phyloP scores from a whole-genome alignment of 2,329 filamentous ascomycete genomes.

The Rhynchosporium agropyri region DNA sequence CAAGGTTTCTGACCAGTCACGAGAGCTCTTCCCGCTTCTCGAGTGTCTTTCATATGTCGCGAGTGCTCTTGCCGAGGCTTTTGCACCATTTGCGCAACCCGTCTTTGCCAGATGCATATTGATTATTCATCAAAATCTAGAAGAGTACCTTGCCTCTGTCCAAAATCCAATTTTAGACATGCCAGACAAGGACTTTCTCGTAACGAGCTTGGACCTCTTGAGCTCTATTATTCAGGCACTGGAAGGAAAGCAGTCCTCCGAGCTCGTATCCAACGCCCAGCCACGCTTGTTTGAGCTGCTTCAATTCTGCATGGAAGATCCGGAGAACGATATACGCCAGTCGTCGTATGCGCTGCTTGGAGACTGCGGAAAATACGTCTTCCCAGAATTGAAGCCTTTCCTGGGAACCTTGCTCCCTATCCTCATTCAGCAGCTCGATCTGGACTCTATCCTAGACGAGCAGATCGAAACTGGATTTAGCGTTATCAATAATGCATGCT shows the following conservation, averaged over 20 bases:
- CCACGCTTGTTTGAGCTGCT: conserved; percentile 89
- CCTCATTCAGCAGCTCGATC: conserved; percentile 83
- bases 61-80: conserved; percentile 78
- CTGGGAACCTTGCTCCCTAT: conserved; percentile 76
- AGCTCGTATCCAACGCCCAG: conserved; percentile 74
- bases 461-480: conserved; percentile 84
- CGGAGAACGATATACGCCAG: conserved; percentile 88
- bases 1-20: conserved; percentile 82
- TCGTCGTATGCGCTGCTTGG: conserved; percentile 94
- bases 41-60: conserved; percentile 96
- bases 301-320: conserved; percentile 88
- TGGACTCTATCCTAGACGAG: conserved; percentile 75
- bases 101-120: conserved; percentile 88
- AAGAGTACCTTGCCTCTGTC: conserved; percentile 73
- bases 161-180: conserved; percentile 69
- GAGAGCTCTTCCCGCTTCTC: conserved; percentile 92
- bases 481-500: conserved; percentile 97
- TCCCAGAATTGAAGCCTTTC: conserved; percentile 74
- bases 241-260: conserved; percentile 69
- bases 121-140: conserved; percentile 89
- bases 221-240: conserved; percentile 93
- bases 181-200: conserved; percentile 95
- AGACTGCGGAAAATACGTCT: conserved; percentile 93
- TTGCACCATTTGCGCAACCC: conserved; percentile 81
- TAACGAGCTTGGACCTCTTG: conserved; percentile 90